Evolutionary conservation across 2,329 filamentous ascomycete genomes (phyloP), one percentile per base, ranked within the genome.

Genomic region (Phoma herbarum): DNA sequence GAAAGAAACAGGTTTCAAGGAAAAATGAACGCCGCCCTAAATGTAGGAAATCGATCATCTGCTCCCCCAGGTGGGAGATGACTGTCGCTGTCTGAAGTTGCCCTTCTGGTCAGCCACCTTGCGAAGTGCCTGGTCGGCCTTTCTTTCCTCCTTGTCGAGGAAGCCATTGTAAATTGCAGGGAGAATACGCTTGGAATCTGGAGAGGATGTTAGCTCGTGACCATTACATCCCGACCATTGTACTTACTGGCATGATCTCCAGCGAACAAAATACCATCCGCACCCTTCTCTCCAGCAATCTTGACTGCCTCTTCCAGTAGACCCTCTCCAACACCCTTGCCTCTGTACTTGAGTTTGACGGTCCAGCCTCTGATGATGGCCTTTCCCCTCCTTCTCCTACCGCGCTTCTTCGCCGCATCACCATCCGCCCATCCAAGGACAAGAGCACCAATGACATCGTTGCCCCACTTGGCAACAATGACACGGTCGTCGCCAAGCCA

Each of bases 291-390:
- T 66, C 85, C 85, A 59, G 90, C 89, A 53, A 89, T 75, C 56
- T 83, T 83, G 2, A 93, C 87, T 1, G 90, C 91, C 66, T 91
- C 89, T 65, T 89, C 85, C 46, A 97, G 81, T 68, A 97, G 78
- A 29, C 88, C 88, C 39, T 81, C 83, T 2, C 92, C 93, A 23
- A 96, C 81, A 0, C 92, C 92, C 62, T 86, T 86, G 29, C 85
- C 82, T 25, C 93, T 84, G 75, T 92, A 92, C 65, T 83, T 82
- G 49, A 88, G 78, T 71, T 84, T 83, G 1, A 92, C 91, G 2
- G 92, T 94, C 92, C 93, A 97, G 1, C 90, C 92, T 26, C 90
- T 86, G 57, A 97, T 88, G 46, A 92, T 81, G 9, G 88, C 90
- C 61, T 84, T 85, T 51, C 89, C 89, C 33, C 88, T 86, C 64